Evolutionary conservation across 331 rosid species (phyloP), one percentile per base, ranked within the genome.

Genomic region (Pyrus hybrid): DNA sequence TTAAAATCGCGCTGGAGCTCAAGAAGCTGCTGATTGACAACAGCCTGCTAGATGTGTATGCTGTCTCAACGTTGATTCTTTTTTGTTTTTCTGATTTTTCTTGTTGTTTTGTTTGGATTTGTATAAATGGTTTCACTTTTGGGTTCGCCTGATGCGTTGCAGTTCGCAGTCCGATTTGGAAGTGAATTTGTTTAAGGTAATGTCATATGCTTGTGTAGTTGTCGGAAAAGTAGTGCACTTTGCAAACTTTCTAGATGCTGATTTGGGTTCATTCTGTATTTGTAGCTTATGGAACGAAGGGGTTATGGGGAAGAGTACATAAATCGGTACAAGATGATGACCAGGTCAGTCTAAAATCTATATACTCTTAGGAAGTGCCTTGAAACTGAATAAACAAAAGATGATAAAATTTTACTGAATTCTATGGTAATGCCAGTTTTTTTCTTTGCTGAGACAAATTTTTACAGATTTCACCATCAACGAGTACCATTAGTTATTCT

Each of bases 1-100:
- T 93, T 72, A 91, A 90, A 82, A 88, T 93, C 64, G 96, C 98
- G 33, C 93, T 93, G 2, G 94, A 93, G 76, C 89, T 93, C 60
- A 93, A 93, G 97, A 93, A 93, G 93, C 84, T 93, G 77, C 96
- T 93, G 43, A 85, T 91, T 63, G 98, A 93, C 83, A 93, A 93
- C 83, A 93, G 97, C 86, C 97, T 93, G 85, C 77, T 93, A 53
- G 98, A 93, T 83, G 93, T 93, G 98, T 90, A 90, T 77, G 94
- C 45, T 63, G 35, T 64, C 23, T 83, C 28, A 16, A 32, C 72
- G 21, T 70, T 71, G 56, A 53, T 74, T 80, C 20, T 67, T 66
- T 37, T 26, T 69, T 72, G 21, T 14, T 69, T 45, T 26, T 58
- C 10, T 47, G 12, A 43, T 35, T 4, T 76, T 30, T 53, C 62